Percentiles rank a stretch among this genome's conserved stretches.
These are phyloP conservation scores for Dendrobium chrysotoxum DNA, from an alignment of 106 monocot species.

Conservation along the genomic window DNA sequence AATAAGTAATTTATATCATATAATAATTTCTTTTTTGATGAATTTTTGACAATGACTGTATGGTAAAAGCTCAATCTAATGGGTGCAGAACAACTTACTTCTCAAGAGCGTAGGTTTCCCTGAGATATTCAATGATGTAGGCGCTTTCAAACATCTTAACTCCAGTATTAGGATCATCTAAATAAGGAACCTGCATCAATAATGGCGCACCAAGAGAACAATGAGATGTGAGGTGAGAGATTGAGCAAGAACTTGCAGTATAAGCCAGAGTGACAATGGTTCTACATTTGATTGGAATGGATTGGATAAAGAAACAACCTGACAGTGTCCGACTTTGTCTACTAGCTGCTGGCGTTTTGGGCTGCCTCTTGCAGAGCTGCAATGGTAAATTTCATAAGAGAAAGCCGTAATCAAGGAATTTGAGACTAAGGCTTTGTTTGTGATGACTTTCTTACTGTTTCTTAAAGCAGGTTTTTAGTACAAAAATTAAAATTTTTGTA, in stretches of 20 bases:
- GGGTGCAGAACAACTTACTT: neutral
- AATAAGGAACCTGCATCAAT: constrained; percentile 61
- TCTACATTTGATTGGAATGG: neutral
- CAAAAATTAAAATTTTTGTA: no score
- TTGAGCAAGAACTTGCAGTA: neutral
- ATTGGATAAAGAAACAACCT: constrained; percentile 30
- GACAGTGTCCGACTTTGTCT: constrained; percentile 67
- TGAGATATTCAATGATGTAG: constrained; percentile 78
- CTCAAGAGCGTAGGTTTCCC: constrained; percentile 50
- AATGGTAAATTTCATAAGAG: constrained; percentile 7
- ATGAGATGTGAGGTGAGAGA: neutral
- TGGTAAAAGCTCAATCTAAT: no score
- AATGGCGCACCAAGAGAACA: neutral
- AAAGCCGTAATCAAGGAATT: neutral
- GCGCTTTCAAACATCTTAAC: constrained; percentile 95
- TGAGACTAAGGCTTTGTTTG: no score
- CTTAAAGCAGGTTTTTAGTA: no score
- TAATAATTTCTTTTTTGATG: no score
- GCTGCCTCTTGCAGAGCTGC: constrained; percentile 82
- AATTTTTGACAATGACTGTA: no score
- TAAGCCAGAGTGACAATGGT: neutral
- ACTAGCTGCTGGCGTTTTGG: constrained; percentile 69
- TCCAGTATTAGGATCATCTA: constrained; percentile 93
- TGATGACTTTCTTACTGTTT: no score
- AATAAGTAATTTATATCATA: no score